These are phyloP conservation scores for Cutaneotrichosporon cavernicola DNA, from an alignment of 1,284 basidiomycete genomes.

Conservation along the genomic window DNA sequence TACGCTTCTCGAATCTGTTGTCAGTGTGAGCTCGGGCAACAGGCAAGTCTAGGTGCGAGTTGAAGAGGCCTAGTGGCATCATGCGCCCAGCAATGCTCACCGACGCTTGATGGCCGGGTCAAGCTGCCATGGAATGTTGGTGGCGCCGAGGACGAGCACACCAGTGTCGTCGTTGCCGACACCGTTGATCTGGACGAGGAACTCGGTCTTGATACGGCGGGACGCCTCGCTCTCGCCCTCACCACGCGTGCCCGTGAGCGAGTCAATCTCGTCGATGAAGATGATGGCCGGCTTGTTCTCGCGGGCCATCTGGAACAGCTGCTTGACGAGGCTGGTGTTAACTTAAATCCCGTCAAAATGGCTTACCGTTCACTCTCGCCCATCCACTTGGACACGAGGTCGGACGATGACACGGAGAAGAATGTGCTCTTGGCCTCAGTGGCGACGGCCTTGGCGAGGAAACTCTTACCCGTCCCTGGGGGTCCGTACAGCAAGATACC, in stretches of 20 bases:
- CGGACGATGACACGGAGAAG: conserved; percentile 92
- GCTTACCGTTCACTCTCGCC: conserved; percentile 91
- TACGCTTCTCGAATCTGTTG: conserved; percentile 86
- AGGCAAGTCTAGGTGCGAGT: not conserved
- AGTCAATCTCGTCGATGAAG: conserved; percentile 98
- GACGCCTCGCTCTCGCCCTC: conserved; percentile 96
- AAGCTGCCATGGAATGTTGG: conserved; percentile 96
- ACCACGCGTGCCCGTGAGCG: conserved; percentile 87
- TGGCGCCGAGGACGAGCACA: conserved; percentile 96
- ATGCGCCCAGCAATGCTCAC: conserved; percentile 52
- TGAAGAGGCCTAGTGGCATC: too few species aligned
- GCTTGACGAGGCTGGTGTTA: conserved; percentile 76
- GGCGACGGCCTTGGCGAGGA: conserved; percentile 94
- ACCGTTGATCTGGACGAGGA: conserved; percentile 91
- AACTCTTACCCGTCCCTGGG: conserved; percentile 89
- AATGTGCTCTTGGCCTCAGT: conserved; percentile 99
- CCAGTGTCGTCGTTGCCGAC: conserved; percentile 97
- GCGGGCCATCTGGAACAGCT: conserved; percentile 93
- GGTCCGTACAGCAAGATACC: conserved; percentile 96
- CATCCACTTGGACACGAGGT: conserved; percentile 99
- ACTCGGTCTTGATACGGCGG: conserved; percentile 96
- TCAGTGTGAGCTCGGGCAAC: not conserved
- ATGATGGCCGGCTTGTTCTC: conserved; percentile 97
- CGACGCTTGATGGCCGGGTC: conserved; percentile 97
- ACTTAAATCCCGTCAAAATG: not conserved